Percentiles rank a stretch among this genome's conserved stretches.
Conservation (phyloP, 169 alveolate genomes). For the Cryptosporidium ryanae region DNA sequence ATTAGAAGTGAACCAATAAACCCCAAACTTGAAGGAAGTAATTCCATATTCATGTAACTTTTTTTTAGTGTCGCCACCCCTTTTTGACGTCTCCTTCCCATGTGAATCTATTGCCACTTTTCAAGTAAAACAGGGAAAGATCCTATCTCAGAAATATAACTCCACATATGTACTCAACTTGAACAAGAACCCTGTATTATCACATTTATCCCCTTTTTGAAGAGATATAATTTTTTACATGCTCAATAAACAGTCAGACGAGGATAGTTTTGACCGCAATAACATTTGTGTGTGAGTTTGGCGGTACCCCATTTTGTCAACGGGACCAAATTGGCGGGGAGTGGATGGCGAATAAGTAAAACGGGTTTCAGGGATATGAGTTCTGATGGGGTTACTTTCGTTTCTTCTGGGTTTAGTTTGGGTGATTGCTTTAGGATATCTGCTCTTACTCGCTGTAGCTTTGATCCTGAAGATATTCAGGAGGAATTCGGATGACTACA, state of each 20-base stretch:
- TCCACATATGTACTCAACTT: conserved; percentile 7
- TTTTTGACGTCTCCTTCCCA: neutral
- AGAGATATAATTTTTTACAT: conserved; percentile 28
- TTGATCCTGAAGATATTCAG: neutral
- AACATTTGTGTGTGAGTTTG: no score
- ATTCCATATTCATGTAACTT: neutral
- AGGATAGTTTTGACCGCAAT: no score
- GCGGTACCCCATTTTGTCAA: conserved; percentile 19
- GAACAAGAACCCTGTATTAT: neutral
- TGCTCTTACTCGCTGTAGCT: no score
- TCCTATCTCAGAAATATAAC: neutral
- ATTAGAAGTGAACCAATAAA: neutral
- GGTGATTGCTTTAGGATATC: neutral
- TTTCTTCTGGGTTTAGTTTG: neutral
- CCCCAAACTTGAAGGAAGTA: neutral
- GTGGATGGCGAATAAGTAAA: no score
- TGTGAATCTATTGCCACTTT: neutral
- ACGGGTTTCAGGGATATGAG: neutral
- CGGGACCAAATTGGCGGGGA: conserved; percentile 47
- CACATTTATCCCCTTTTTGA: neutral
- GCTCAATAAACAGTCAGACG: conserved; percentile 3
- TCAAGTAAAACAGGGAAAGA: conserved; percentile 10
- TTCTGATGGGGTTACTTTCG: neutral
- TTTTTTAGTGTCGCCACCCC: neutral
- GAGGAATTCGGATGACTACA: conserved; percentile 3